A percentile compares a stretch with the other conserved stretches of the same genome.
These are phyloP conservation scores for Sodiomyces alkalinus DNA, from an alignment of 2,329 filamentous ascomycete species.

Conservation along the genomic window DNA sequence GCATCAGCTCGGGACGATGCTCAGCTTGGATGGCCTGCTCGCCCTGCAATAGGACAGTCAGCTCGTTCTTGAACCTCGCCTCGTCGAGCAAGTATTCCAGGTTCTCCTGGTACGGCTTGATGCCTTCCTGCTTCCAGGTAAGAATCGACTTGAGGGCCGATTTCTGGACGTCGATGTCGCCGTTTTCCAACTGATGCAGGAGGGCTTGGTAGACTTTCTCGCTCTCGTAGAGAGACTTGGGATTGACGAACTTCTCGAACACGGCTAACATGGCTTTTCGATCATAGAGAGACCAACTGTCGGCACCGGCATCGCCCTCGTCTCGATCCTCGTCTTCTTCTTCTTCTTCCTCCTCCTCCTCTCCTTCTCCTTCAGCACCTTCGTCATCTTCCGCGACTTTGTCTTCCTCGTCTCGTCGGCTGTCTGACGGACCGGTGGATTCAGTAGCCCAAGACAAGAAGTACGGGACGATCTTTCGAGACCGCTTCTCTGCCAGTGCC, in stretches of 20 bases:
- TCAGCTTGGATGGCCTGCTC: conserved; percentile 57
- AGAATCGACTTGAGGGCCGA: conserved; percentile 71
- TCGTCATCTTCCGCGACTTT: conserved; percentile 26
- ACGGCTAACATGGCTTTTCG: conserved; percentile 70
- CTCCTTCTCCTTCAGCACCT: conserved; percentile 22
- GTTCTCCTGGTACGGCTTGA: conserved; percentile 71
- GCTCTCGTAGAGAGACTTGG: conserved; percentile 65
- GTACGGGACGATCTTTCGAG: conserved; percentile 70
- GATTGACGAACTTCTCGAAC: conserved; percentile 76
- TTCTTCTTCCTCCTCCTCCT: conserved; percentile 28
- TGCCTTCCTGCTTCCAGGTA: conserved; percentile 69
- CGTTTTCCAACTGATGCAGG: conserved; percentile 65
- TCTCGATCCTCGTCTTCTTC: conserved; percentile 26
- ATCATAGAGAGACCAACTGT: conserved; percentile 59
- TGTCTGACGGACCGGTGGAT: conserved; percentile 23
- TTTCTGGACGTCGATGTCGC: conserved; percentile 80
- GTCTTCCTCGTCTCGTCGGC: conserved; percentile 27
- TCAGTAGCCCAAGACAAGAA: conserved; percentile 67
- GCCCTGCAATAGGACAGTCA: conserved; percentile 74
- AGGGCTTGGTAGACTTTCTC: conserved; percentile 63
- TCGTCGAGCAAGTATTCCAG: conserved; percentile 81
- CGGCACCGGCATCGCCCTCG: conserved; percentile 11
- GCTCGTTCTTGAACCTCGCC: conserved; percentile 78
- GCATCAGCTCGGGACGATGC: conserved; percentile 63
- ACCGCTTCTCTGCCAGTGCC: conserved; percentile 68